Percentiles rank a stretch among this genome's conserved stretches.
These are phyloP conservation scores for Mycena citricolor DNA, from an alignment of 1,284 basidiomycete species.

Conservation along the genomic window DNA sequence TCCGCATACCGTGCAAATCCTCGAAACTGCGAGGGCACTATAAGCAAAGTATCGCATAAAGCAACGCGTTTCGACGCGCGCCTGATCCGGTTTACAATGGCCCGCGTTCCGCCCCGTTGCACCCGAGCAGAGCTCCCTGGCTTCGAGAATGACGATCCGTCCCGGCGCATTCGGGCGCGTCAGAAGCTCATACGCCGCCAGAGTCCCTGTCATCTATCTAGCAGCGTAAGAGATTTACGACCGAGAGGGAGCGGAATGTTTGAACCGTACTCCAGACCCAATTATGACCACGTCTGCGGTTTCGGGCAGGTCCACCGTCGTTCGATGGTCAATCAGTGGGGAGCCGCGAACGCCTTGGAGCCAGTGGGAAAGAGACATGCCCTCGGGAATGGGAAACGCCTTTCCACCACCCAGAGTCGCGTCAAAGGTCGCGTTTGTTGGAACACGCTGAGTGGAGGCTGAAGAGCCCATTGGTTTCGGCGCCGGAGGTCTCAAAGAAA, in stretches of 20 bases:
- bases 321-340: conserved; percentile 25
- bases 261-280: conserved; percentile 24
- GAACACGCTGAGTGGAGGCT: no score
- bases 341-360: conserved; percentile 26
- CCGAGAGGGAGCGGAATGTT: neutral
- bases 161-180: conserved; percentile 24
- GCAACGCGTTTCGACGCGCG: neutral
- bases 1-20: conserved; percentile 26
- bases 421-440: no score
- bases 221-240: neutral
- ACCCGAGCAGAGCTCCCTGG: conserved; percentile 27
- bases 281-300: conserved; percentile 28
- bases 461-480: no score
- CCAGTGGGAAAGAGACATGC: conserved; percentile 28
- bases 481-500: no score
- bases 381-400: conserved; percentile 16
- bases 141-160: conserved; percentile 29
- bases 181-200: conserved; percentile 28
- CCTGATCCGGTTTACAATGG: conserved; percentile 29
- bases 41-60: neutral
- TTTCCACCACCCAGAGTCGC: conserved; percentile 16
- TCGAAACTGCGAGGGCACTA: conserved; percentile 19
- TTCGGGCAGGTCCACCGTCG: conserved; percentile 24
- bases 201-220: conserved; percentile 24
- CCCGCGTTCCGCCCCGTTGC: conserved; percentile 31